Evolutionary conservation across 768 basidiomycete species (phyloP), one percentile per base, ranked within the genome.

Genomic region (Tremella yokohamensis): DNA sequence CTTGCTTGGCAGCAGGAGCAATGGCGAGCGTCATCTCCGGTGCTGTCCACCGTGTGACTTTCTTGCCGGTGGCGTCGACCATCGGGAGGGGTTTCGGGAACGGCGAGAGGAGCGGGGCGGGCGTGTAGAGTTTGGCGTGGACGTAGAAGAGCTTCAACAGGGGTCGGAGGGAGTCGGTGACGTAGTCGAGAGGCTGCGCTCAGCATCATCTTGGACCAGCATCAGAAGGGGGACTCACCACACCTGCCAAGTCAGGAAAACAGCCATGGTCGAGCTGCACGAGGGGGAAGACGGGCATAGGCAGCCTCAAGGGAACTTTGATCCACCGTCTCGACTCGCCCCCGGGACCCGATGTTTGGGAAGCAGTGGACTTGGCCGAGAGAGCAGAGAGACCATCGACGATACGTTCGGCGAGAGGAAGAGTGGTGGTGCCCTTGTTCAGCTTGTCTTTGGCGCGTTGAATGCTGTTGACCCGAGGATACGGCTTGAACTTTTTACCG

Each of bases 271-370:
- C 42, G 6, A 45, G n/a, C 22, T 45, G n/a, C 42, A 45, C 42
- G n/a, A 18, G n/a, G n/a, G 42, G 42, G 22, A 45, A 45, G n/a
- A n/a, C n/a, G 22, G 42, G 42, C 42, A 45, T 45, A 8, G 42
- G 42, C 22, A 45, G 22, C 22, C 42, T 45, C 42, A 45, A 45
- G 6, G 42, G 42, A 8, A 45, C n/a, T 15, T 45, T 45, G n/a
- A 45, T 45, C 22, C 22, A 18, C n/a, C 42, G n/a, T 16, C 42
- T 6, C 42, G n/a, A n/a, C 22, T 45, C 42, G 29, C 29, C 29
- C 4, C 29, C 29, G 29, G n/a, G n/a, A n/a, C n/a, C n/a, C n/a
- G 4, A 34, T 11, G 29, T 11, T 34, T 34, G 29, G 29, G 29
- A 4, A 6, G 29, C 4, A 6, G 29, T 34, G 4, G 29, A 34